phyloP scores from a whole-genome alignment of 805 yeast species.

The Myxozyma mucilagina region DNA sequence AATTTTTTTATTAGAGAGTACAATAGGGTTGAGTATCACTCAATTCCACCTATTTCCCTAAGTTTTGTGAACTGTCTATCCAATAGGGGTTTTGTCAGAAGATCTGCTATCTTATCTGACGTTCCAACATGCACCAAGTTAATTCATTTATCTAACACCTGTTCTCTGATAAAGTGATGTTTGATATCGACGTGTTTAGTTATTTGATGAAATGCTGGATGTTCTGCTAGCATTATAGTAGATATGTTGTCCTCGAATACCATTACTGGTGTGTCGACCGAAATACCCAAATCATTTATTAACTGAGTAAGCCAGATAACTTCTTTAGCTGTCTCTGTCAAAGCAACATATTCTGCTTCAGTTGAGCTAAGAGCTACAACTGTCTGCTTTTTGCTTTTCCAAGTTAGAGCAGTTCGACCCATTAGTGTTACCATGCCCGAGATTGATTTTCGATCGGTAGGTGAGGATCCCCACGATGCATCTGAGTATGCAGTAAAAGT shows the following conservation, averaged over 20 bases:
- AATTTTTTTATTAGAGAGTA: too few relatives aligned
- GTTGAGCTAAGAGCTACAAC: background rate
- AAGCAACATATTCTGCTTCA: conserved; percentile 9
- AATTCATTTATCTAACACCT: background rate
- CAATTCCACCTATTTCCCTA: too few relatives aligned
- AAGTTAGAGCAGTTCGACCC: background rate
- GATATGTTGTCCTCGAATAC: background rate
- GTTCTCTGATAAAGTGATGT: background rate
- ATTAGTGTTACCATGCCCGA: background rate
- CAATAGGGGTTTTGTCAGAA: too few relatives aligned
- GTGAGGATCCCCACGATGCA: too few relatives aligned
- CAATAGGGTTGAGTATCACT: too few relatives aligned
- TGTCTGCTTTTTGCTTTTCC: conserved; percentile 1
- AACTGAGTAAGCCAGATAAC: background rate
- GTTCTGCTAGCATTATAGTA: background rate
- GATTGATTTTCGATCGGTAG: background rate
- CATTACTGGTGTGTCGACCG: background rate
- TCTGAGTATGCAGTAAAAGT: too few relatives aligned
- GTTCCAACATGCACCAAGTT: too few relatives aligned
- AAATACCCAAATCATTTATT: background rate
- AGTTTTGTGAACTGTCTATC: too few relatives aligned
- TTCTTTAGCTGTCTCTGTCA: background rate
- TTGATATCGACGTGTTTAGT: conserved; percentile 1
- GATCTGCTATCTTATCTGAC: too few relatives aligned
- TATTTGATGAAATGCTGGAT: background rate